Conservation (phyloP, 345 rosid genomes). For the Luvunga scandens region DNA sequence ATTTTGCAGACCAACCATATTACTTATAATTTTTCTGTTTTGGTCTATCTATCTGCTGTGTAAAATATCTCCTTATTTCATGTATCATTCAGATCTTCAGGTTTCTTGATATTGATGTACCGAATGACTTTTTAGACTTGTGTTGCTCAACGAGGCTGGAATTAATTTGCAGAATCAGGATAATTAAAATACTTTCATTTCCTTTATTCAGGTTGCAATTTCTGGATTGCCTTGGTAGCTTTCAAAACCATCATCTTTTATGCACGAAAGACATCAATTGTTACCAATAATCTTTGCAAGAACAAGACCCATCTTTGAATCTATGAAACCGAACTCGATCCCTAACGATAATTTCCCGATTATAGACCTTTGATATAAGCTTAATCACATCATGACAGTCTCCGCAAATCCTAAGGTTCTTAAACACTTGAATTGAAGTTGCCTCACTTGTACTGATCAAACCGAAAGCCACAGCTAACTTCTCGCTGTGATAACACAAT, state of each 20-base stretch:
- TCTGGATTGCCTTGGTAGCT: background rate
- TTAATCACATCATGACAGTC: conserved; percentile 79
- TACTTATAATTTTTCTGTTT: conserved; percentile 18
- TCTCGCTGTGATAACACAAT: conserved; percentile 76
- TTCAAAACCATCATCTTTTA: background rate
- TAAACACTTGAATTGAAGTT: conserved; percentile 65
- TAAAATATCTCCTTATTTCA: conserved; percentile 22
- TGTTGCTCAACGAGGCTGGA: background rate
- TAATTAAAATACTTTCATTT: conserved; percentile 4
- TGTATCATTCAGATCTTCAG: conserved; percentile 2
- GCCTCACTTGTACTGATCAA: conserved; percentile 48
- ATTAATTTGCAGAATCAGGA: conserved; percentile 1
- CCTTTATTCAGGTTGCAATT: background rate
- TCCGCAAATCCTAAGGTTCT: conserved; percentile 85
- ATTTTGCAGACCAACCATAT: conserved; percentile 14
- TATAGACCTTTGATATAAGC: conserved; percentile 64
- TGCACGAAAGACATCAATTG: background rate
- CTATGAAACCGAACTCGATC: conserved; percentile 81
- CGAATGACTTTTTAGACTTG: background rate
- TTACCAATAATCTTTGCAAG: conserved; percentile 88
- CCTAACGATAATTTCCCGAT: conserved; percentile 73
- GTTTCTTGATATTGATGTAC: conserved; percentile 13
- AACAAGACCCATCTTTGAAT: conserved; percentile 69
- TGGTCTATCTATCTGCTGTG: conserved; percentile 12
- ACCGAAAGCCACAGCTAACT: conserved; percentile 84